Evolutionary conservation across 345 rosid species (phyloP).

Genomic region (Acer yangbiense): DNA sequence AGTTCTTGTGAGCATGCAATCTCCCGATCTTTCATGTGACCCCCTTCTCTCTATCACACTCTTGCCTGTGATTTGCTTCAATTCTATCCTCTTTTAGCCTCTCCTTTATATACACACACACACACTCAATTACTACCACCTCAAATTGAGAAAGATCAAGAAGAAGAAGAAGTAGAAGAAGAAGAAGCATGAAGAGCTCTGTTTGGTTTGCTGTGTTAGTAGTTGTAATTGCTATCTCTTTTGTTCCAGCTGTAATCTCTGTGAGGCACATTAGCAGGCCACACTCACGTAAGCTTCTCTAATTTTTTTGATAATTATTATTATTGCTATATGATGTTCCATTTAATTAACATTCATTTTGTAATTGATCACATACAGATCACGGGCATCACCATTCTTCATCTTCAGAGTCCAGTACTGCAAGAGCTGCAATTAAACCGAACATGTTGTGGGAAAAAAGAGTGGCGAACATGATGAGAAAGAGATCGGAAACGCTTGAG

Average conservation of each 20-base stretch:
- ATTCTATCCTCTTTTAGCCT: constrained; percentile 24
- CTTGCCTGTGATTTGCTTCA: constrained; percentile 84
- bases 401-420: constrained; percentile 1
- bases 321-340: neutral
- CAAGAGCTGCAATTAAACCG: constrained; percentile 12
- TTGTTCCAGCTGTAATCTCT: constrained; percentile 31
- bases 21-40: constrained; percentile 62
- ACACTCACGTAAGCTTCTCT: constrained; percentile 31
- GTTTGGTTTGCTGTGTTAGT: constrained; percentile 28
- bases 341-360: neutral
- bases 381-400: constrained; percentile 32
- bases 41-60: constrained; percentile 25
- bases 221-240: constrained; percentile 34
- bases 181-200: constrained; percentile 40
- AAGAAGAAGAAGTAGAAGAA: neutral
- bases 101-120: constrained; percentile 27
- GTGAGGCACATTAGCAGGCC: constrained; percentile 38
- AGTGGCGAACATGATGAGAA: constrained; percentile 19
- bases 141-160: neutral
- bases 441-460: constrained; percentile 25
- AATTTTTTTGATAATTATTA: neutral
- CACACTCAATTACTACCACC: neutral
- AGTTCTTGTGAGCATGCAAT: constrained; percentile 15
- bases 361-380: constrained; percentile 22
- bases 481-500: constrained; percentile 59